Base-by-base conservation (phyloP, 2,329 filamentous ascomycete species). In the Neonectria faginata region DNA sequence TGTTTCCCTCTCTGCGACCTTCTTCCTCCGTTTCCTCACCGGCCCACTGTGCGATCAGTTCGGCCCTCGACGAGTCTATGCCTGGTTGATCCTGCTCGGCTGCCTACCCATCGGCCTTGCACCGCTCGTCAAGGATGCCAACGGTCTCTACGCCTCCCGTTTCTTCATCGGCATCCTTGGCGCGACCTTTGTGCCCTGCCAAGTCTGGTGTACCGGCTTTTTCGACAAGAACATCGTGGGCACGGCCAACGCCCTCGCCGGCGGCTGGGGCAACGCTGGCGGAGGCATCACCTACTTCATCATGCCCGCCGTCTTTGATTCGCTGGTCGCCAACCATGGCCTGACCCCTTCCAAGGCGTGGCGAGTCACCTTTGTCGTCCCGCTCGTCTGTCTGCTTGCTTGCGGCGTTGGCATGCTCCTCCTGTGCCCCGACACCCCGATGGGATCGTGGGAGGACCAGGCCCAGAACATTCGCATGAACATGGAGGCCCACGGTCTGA, bases 181-280 rank as follows among this genome's bases (percentile, higher is more conserved):
- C 44, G 91, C 90, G 2, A 87, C 88, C 1, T 95, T 95, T 72
- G 92, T 95, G 0, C 92, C 92, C 12, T 97, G 93, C 77, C 93
- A 97, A 76, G 94, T 97, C 7, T 97, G 94, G 93, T 92, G 91
- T 10, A 97, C 93, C 0, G 93, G 91, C 0, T 97, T 97, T 83
- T 97, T 93, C 77, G 94, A 97, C 81, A 96, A 94, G 82, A 96
- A 94, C 73, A 86, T 97, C 27, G 91, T 97, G 18, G 94, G 94
- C 52, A 94, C 92, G 6, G 92, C 93, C 66, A 97, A 97, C 75
- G 91, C 93, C 3, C 80, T 97, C 18, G 91, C 93, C 1, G 94
- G 90, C 45, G 94, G 94, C 14, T 91, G 92, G 82, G 94, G 94
- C 56, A 97, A 97, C 72, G 87, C 92, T 27, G 94, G 94, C 63